Conservation (phyloP, 1,139 yeast species). For the Yamadazyma sp. region DNA sequence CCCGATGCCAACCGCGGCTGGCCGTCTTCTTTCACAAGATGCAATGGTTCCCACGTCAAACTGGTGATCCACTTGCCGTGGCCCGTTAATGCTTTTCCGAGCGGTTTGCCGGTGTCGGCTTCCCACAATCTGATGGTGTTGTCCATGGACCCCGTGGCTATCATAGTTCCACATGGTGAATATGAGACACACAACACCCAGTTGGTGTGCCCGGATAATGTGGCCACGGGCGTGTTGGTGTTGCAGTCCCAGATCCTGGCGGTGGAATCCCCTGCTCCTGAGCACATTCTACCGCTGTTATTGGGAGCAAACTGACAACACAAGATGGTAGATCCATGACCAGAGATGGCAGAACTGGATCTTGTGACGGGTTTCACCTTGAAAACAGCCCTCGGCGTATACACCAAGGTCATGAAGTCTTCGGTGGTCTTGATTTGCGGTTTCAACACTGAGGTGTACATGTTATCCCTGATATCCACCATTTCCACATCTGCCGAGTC, state of each 20-base stretch:
- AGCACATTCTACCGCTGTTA: constrained; percentile 81
- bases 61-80: constrained; percentile 90
- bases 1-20: constrained; percentile 80
- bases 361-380: constrained; percentile 90
- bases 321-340: constrained; percentile 91
- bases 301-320: constrained; percentile 94
- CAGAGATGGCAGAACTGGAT: constrained; percentile 89
- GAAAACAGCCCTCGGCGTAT: constrained; percentile 93
- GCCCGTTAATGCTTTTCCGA: constrained; percentile 76
- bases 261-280: constrained; percentile 98
- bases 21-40: constrained; percentile 64
- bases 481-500: constrained; percentile 40
- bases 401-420: constrained; percentile 86
- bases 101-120: constrained; percentile 65
- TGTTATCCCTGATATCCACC: constrained; percentile 73
- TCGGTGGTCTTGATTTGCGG: constrained; percentile 90
- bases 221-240: constrained; percentile 85
- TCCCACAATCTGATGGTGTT: constrained; percentile 88
- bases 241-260: constrained; percentile 98
- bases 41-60: constrained; percentile 93
- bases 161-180: constrained; percentile 87
- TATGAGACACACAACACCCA: constrained; percentile 96
- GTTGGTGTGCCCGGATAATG: constrained; percentile 81
- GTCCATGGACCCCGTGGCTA: constrained; percentile 98
- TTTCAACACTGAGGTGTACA: constrained; percentile 76